These are phyloP conservation scores for Prunus padus DNA, from an alignment of 306 rosid genomes.

Conservation along the genomic window DNA sequence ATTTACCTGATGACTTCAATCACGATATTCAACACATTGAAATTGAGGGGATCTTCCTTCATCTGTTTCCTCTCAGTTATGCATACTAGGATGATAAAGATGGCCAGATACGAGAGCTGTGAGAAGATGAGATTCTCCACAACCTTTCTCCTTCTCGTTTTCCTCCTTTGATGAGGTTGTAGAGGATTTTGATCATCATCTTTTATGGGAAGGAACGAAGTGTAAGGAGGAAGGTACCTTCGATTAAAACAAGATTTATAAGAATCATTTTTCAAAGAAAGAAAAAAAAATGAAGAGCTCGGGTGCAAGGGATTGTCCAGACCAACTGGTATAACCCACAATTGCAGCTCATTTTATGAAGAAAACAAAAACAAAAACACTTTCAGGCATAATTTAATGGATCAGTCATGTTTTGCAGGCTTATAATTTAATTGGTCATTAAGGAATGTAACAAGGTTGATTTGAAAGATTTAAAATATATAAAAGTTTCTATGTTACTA, in stretches of 20 bases:
- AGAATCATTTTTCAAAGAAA: not conserved
- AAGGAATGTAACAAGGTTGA: not conserved
- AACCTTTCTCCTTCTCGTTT: not conserved
- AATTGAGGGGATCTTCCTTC: constrained; percentile 69
- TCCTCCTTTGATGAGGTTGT: not conserved
- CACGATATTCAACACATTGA: constrained; percentile 50
- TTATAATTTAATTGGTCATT: not conserved
- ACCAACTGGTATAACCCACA: no score
- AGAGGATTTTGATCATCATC: constrained; percentile 5
- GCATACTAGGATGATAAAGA: constrained; percentile 63
- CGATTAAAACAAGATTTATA: not conserved
- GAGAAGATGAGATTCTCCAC: constrained; percentile 49
- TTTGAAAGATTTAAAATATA: no score
- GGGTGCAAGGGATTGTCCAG: no score
- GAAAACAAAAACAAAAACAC: no score
- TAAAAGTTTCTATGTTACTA: not conserved
- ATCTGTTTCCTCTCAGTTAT: constrained; percentile 56
- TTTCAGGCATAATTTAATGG: not conserved
- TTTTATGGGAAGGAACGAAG: constrained; percentile 33
- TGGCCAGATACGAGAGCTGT: constrained; percentile 51
- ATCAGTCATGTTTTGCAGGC: not conserved
- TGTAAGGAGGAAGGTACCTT: constrained; percentile 72
- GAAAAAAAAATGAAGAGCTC: no score
- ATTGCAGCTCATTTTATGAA: no score
- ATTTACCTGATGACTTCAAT: constrained; percentile 55